These are phyloP conservation scores for Cladosporium oxysporum DNA, from an alignment of 2,329 filamentous ascomycete genomes.

Conservation along the genomic window DNA sequence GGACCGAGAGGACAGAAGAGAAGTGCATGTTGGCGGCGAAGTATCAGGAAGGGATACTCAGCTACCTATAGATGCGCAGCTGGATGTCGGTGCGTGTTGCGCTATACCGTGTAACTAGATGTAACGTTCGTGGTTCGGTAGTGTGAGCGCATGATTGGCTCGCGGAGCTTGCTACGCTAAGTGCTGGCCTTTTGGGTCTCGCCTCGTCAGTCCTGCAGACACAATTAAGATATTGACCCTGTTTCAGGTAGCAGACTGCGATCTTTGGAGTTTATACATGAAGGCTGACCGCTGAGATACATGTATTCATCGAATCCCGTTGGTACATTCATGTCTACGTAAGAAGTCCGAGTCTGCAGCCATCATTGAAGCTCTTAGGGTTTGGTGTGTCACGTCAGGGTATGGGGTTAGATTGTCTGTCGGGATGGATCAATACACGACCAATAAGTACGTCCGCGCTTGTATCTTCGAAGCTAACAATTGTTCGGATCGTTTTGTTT, in stretches of 20 bases:
- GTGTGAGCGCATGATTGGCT: conserved; percentile 7
- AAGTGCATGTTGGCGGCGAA: not conserved
- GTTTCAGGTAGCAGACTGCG: not conserved
- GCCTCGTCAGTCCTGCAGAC: not conserved
- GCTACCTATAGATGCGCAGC: not conserved
- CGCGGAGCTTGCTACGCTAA: not conserved
- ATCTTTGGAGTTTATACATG: not conserved
- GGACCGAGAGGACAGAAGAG: conserved; percentile 1
- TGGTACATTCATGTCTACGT: too few species aligned
- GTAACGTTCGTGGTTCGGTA: conserved; percentile 8
- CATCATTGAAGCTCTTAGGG: not conserved
- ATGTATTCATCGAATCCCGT: too few species aligned
- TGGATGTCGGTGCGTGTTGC: not conserved
- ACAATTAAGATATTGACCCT: not conserved
- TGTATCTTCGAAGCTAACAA: not conserved
- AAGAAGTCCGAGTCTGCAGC: too few species aligned
- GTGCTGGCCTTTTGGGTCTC: not conserved
- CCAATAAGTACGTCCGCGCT: not conserved
- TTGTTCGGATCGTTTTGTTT: not conserved
- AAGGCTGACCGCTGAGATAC: too few species aligned
- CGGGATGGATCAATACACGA: not conserved
- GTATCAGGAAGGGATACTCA: not conserved
- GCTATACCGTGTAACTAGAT: not conserved
- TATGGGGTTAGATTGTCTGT: not conserved
- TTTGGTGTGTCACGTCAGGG: not conserved